phyloP scores from a whole-genome alignment of 768 basidiomycete species.

The Pulveroboletus frians region DNA sequence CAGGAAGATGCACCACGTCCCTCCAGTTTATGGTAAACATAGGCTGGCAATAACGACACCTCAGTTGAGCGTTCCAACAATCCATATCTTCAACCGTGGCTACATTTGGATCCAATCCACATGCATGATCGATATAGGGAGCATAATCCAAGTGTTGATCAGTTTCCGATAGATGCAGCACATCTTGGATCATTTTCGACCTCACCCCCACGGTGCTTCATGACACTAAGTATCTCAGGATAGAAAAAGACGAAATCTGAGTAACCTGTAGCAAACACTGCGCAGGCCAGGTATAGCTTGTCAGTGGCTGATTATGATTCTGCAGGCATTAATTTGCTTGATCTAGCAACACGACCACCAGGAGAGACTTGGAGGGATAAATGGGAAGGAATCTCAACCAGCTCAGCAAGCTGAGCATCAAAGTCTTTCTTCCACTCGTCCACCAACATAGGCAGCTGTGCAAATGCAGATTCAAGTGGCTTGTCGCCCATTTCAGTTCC shows the following conservation, averaged over 20 bases:
- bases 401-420: too few species aligned
- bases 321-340: background rate
- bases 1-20: background rate
- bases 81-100: too few species aligned
- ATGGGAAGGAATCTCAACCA: too few species aligned
- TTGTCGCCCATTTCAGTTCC: background rate
- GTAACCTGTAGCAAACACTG: too few species aligned
- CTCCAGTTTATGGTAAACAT: background rate
- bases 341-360: background rate
- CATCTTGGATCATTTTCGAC: too few species aligned
- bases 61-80: background rate
- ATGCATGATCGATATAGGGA: background rate
- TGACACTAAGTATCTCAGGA: background rate
- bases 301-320: background rate
- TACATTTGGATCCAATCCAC: too few species aligned
- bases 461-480: too few species aligned
- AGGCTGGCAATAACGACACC: background rate
- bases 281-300: background rate
- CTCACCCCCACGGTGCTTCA: background rate
- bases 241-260: background rate
- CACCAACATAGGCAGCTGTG: too few species aligned
- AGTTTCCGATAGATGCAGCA: background rate
- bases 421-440: too few species aligned
- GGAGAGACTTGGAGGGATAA: too few species aligned
- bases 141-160: background rate